phyloP scores from a whole-genome alignment of 306 rosid species.

The Cucumis melo region DNA sequence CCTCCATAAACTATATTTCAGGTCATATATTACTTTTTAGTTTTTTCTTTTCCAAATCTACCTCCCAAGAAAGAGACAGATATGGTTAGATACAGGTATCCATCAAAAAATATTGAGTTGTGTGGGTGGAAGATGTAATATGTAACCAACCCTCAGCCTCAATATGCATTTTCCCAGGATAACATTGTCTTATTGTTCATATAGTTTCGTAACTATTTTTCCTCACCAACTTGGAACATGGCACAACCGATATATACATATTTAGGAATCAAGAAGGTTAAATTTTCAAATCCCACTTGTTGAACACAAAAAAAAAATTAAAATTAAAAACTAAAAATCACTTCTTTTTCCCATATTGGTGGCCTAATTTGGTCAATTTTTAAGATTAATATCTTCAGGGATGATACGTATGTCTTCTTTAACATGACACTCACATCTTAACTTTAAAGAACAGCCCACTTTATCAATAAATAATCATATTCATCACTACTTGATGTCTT shows the following conservation, averaged over 20 bases:
- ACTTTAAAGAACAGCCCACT: background rate
- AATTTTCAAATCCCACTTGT: too few species aligned
- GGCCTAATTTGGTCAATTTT: background rate
- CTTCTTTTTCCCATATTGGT: background rate
- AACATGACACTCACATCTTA: background rate
- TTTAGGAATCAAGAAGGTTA: too few species aligned
- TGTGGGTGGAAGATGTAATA: slow-evolving; percentile 11
- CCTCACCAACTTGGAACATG: too few species aligned
- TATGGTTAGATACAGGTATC: background rate
- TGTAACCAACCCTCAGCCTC: background rate
- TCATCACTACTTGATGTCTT: background rate
- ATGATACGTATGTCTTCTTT: background rate
- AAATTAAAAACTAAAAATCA: background rate
- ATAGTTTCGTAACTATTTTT: background rate
- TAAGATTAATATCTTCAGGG: background rate
- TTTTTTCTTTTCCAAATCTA: background rate
- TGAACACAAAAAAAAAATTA: too few species aligned
- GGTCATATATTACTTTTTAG: background rate
- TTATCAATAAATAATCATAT: background rate
- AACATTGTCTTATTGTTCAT: background rate
- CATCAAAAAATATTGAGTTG: background rate
- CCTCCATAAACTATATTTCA: background rate
- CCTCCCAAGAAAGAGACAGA: background rate
- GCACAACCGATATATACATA: too few species aligned
- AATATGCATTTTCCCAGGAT: background rate